Evolutionary conservation across 225 moss, liverwort and hornwort genomes (phyloP), one percentile per base, ranked within the genome.

Genomic region (Lunularia cruciata): DNA sequence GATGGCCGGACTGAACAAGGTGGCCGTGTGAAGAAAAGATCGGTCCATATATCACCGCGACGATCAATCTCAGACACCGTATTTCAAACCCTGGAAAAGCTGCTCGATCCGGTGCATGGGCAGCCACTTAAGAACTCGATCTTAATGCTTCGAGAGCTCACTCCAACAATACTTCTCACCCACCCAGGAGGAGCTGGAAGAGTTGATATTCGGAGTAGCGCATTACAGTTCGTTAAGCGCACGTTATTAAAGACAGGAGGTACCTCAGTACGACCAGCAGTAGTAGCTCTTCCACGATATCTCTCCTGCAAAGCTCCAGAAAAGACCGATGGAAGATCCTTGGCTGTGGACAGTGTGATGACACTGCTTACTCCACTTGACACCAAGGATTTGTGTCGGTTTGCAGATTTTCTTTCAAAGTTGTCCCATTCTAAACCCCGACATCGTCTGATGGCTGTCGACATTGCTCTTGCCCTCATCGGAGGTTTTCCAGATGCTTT

Each of bases 231-330:
- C 71, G 75, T 83, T 10, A 72, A 65, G 18, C 58, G 27, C 13
- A 68, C 72, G 4, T 57, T 79, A 27, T 38, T 80, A 40, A 53
- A 60, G 35, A 39, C 67, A n/a, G 59, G 55, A 34, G 75, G 49
- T 16, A 47, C 3, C 26, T 14, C 57, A 19, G 65, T 69, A 48
- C 73, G 71, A 33, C 57, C 72, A 30, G 82, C 82, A 43, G 78
- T 79, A 18, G 72, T 75, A 6, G 83, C 83, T 71, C 55, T 86
- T 30, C 72, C 83, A 19, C 83, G 77, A 8, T 86, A 80, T n/a
- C 63, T 86, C n/a, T 86, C 83, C 35, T 78, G 77, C 51, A 83
- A 80, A 72, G 77, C 86, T 46, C 86, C 86, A 54, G 83, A 86
- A 31, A 83, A 68, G 70, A 77, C 75, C 3, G 86, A 86, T 32